Evolutionary conservation across 345 rosid genomes (phyloP).

Genomic region (Euclidium syriacum): DNA sequence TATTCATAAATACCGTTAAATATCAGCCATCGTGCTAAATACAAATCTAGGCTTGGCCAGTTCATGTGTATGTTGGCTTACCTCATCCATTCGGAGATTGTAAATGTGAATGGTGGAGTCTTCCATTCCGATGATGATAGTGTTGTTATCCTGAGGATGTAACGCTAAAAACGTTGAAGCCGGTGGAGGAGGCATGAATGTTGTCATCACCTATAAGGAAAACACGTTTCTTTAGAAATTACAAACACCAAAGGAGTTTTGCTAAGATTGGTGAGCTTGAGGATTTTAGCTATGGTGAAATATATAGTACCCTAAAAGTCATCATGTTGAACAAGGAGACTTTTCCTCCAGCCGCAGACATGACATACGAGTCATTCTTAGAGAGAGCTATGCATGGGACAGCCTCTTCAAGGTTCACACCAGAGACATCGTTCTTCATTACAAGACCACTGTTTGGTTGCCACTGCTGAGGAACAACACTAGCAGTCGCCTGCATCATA

Average conservation of each 20-base stretch:
- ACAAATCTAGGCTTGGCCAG: too few species aligned
- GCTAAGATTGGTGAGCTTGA: too few species aligned
- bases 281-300: background rate
- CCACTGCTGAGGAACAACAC: conserved; percentile 77
- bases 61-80: too few species aligned
- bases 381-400: conserved; percentile 91
- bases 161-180: conserved; percentile 84
- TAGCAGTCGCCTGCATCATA: conserved; percentile 72
- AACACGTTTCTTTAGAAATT: background rate
- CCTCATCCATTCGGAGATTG: conserved; percentile 83
- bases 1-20: too few species aligned
- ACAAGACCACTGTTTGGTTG: conserved; percentile 90
- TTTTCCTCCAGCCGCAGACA: conserved; percentile 93
- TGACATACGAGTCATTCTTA: conserved; percentile 84
- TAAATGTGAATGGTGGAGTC: conserved; percentile 80
- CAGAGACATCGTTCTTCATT: conserved; percentile 72
- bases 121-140: conserved; percentile 88
- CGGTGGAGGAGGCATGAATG: conserved; percentile 83
- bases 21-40: too few species aligned
- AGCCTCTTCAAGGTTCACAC: conserved; percentile 76
- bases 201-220: conserved; percentile 70
- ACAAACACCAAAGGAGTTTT: background rate
- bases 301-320: conserved; percentile 73
- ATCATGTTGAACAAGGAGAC: conserved; percentile 88
- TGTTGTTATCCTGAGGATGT: conserved; percentile 82